Base-by-base conservation (phyloP, 352 stramenopile species). In the Globisporangium polare region DNA sequence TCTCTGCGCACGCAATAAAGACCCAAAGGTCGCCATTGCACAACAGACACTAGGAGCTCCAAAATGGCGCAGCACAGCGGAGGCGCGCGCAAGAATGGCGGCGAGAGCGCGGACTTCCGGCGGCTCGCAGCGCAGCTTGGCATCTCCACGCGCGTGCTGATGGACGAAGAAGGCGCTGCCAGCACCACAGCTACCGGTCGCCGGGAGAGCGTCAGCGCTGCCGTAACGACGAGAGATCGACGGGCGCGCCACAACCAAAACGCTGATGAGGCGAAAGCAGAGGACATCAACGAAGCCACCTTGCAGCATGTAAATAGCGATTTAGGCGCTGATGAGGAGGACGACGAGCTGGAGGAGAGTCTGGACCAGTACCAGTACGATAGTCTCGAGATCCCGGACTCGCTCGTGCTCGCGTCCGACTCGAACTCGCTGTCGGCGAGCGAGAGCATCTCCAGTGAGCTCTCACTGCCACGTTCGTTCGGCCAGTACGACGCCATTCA, bases 401-500 rank as follows among this genome's bases (percentile, higher is more conserved):
- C 69, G 47, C 55, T 80, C 41, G 71, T 62, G 26, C 27, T 77
- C 9, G 63, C 69, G 37, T 78, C 72, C 1, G 73, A 83, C 63
- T 90, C 80, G 6, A 71, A 78, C 39, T 66, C 68, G 47, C 37
- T 52, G 51, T 80, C 73, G 35, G 81, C 79, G 5, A 88, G 73
- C 61, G 81, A 91, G 68, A 84, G 78, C 17, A 60, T 82, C 39
- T 90, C 80, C 29, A 91, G 82, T 58, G 82, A 91, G 18, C 67
- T 91, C 47, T 91, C 80, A 45, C 63, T 91, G 43, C 80, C 82
- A 27, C 77, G 73, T 15, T 91, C 82, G 15, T 88, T 91, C 60
- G 81, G 81, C 1, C 74, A 86, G 20, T 89, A 88, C 55, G 78
- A 85, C 53, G 35, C 39, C 45, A 20, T 54, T 60, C 54, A 45